A percentile compares a stretch with the other conserved stretches of the same genome.
Evolutionary conservation across 1,284 basidiomycete genomes (phyloP).

Genomic region (Psilocybe mexicana): DNA sequence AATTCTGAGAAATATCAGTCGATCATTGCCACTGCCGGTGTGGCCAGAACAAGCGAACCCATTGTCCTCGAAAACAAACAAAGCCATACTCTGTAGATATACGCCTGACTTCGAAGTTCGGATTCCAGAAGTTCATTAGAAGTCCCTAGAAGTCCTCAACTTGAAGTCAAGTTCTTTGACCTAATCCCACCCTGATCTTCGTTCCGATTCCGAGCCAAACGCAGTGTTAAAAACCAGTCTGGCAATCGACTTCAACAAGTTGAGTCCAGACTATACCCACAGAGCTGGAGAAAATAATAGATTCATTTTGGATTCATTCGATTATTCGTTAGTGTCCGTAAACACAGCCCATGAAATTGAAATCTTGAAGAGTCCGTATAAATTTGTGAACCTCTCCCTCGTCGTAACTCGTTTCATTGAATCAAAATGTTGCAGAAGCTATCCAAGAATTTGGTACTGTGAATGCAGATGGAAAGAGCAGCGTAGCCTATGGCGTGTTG

Average conservation of each 20-base stretch:
- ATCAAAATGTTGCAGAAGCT: conserved; percentile 31
- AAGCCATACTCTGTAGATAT: background rate
- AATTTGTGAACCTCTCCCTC: background rate
- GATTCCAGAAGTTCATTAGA: background rate
- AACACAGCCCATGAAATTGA: conserved; percentile 37
- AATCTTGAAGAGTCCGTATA: conserved; percentile 32
- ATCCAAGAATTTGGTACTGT: conserved; percentile 41
- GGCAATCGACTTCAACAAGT: background rate
- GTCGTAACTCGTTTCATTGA: background rate
- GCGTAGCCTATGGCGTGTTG: conserved; percentile 40
- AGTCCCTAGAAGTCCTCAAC: background rate
- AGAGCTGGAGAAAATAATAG: background rate
- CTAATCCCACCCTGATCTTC: too few species aligned
- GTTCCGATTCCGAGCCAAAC: background rate
- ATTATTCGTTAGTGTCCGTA: conserved; percentile 20
- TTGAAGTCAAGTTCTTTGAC: too few species aligned
- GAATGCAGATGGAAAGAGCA: conserved; percentile 37
- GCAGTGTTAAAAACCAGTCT: background rate
- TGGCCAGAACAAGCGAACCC: too few species aligned
- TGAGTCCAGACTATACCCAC: background rate
- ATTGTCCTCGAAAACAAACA: conserved; percentile 7
- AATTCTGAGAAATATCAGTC: background rate
- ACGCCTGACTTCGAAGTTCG: background rate
- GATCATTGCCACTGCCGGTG: too few species aligned
- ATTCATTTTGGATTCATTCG: too few species aligned